Conservation (phyloP, 2,329 filamentous ascomycete genomes). For the Fusarium anthophilum region DNA sequence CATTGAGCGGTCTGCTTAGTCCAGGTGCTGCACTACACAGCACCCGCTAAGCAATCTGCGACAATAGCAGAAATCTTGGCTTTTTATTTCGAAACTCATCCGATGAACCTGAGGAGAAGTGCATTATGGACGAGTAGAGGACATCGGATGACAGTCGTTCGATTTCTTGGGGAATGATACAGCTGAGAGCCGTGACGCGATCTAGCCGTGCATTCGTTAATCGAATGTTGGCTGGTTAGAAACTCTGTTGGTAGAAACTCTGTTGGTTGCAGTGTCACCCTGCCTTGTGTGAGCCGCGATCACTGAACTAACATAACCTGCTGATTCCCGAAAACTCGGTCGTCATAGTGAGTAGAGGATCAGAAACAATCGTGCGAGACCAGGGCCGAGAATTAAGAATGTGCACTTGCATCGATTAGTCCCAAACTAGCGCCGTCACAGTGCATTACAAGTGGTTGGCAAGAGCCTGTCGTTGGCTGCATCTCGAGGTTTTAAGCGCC, state of each 20-base stretch:
- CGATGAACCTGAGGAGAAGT: not conserved
- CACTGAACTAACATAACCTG: not conserved
- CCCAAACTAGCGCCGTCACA: conserved; percentile 42
- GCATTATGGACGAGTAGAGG: not conserved
- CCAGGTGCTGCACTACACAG: not conserved
- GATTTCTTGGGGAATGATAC: conserved; percentile 19
- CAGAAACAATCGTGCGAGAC: conserved; percentile 1
- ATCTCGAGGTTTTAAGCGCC: conserved; percentile 38
- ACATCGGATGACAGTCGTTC: conserved; percentile 34
- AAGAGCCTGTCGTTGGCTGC: conserved; percentile 34
- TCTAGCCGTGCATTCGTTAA: conserved; percentile 10
- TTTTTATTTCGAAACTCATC: conserved; percentile 4
- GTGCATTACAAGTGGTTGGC: conserved; percentile 35
- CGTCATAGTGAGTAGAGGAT: not conserved
- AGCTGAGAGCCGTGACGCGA: conserved; percentile 18
- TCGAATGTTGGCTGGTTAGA: not conserved
- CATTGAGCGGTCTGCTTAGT: conserved; percentile 20
- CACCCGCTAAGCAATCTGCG: conserved; percentile 21
- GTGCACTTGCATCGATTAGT: conserved; percentile 9
- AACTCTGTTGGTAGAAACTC: not conserved
- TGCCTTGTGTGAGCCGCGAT: not conserved
- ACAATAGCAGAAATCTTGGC: conserved; percentile 28
- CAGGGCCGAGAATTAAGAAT: conserved; percentile 4
- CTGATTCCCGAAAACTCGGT: conserved; percentile 15
- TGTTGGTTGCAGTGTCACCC: not conserved